Conservation (phyloP, 2,329 filamentous ascomycete species). For the Harringtonia aguacate region DNA sequence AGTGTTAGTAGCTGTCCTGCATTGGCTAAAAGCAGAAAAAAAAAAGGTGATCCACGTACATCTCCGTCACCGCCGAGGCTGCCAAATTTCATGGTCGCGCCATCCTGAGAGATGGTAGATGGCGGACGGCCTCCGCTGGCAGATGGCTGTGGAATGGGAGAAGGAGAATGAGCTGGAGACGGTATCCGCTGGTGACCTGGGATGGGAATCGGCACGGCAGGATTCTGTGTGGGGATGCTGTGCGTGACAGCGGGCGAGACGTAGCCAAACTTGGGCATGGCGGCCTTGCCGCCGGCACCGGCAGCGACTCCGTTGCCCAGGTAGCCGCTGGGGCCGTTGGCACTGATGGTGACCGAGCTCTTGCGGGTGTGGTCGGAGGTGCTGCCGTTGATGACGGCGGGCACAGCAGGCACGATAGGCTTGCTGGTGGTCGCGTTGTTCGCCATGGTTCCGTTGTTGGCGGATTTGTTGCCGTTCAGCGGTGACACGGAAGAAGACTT, state of each 20-base stretch:
- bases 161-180: constrained; percentile 81
- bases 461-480: constrained; percentile 69
- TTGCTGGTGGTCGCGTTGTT: constrained; percentile 5
- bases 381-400: constrained; percentile 60
- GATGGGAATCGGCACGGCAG: constrained; percentile 50
- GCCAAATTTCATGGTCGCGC: constrained; percentile 65
- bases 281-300: constrained; percentile 45
- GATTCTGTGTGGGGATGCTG: constrained; percentile 51
- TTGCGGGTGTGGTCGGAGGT: constrained; percentile 69
- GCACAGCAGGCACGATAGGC: constrained; percentile 46
- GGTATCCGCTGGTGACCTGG: constrained; percentile 59
- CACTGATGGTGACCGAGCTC: constrained; percentile 83
- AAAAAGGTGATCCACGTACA: constrained; percentile 39
- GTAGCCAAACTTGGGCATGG: constrained; percentile 71
- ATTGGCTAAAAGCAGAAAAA: constrained; percentile 11
- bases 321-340: constrained; percentile 66
- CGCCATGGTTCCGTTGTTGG: constrained; percentile 1
- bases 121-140: constrained; percentile 80
- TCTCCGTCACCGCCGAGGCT: constrained; percentile 72
- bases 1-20: too few species aligned
- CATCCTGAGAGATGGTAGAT: constrained; percentile 59
- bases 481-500: constrained; percentile 60
- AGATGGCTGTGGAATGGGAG: constrained; percentile 82
- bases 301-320: constrained; percentile 62
- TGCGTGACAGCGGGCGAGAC: constrained; percentile 57